Evolutionary conservation across 2,329 filamentous ascomycete genomes (phyloP), one percentile per base, ranked within the genome.

Genomic region (Pseudogymnoascus sp.): DNA sequence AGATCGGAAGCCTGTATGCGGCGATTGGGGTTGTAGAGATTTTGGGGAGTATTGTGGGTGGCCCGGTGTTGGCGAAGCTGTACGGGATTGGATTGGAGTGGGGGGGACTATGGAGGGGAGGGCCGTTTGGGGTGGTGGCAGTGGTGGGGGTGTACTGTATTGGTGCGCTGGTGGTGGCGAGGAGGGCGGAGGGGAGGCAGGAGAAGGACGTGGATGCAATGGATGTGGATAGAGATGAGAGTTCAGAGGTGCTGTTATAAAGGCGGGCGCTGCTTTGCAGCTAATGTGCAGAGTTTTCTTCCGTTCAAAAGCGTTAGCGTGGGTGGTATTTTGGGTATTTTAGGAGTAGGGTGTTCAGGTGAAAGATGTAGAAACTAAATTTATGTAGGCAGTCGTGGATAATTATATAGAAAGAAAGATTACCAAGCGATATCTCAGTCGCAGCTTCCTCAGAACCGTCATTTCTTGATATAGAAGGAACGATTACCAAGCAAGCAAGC

Each of bases 1-100:
- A 73, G 40, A 60, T 71, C 4, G 71, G 62, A 7, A 65, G 67
- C 10, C 53, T 73, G 2, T 72, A 70, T 36, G 69, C 72, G 2
- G 60, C 66, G 4, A 67, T 72, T 31, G 65, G 67, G 4, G 63
- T 72, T 3, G 66, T 72, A 1, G 71, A 73, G 31, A 70, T 66
- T 8, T 36, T 66, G 19, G 69, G 69, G 23, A 57, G 65, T 2
- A 59, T 73, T 15, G 31, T 65, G 40, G 67, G 68, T 6, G 67
- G 70, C 1, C 71, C 71, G 1, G 60, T 53, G 5, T 33, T 72
- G 3, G 70, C 69, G 5, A 62, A 23, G 5, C 40, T 71, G 0
- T 73, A 69, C 64, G 67, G 67, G 1, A 17, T 67, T 9, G 72
- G 71, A 0, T 42, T 73, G 61, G 63, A 66, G 21, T 65, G 53